Percentiles rank a stretch among this genome's conserved stretches.
phyloP scores from a whole-genome alignment of 148 eudicot genomes.

The Vaccinium macrocarpon region DNA sequence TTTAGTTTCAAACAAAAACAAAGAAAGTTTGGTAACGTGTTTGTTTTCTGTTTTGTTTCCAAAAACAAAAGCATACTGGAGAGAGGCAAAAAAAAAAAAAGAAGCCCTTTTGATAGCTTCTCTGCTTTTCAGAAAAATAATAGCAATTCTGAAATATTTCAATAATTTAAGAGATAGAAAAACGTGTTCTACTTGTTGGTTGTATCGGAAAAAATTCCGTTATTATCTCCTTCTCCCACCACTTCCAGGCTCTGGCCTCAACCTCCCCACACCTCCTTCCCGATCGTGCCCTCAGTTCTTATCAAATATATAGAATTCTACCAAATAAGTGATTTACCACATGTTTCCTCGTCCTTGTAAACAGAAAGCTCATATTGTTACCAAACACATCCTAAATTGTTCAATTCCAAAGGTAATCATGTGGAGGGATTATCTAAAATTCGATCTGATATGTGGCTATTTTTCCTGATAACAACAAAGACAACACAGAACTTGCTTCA shows the following conservation, averaged over 20 bases:
- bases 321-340: background rate
- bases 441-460: background rate
- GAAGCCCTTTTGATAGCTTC: background rate
- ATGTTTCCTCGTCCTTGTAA: background rate
- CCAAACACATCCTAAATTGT: background rate
- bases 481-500: background rate
- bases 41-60: background rate
- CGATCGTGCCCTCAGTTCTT: background rate
- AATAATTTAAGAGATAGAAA: background rate
- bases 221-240: background rate
- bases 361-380: background rate
- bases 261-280: background rate
- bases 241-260: background rate
- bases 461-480: background rate
- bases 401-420: background rate
- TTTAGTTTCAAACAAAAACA: background rate
- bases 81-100: background rate
- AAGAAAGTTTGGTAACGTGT: background rate
- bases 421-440: background rate
- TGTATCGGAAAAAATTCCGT: background rate
- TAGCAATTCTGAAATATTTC: background rate
- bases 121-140: background rate
- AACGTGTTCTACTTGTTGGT: background rate
- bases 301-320: background rate
- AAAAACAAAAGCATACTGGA: background rate